Evolutionary conservation across 768 basidiomycete species (phyloP), one percentile per base, ranked within the genome.

Genomic region (Paxillus ammoniavirescens): DNA sequence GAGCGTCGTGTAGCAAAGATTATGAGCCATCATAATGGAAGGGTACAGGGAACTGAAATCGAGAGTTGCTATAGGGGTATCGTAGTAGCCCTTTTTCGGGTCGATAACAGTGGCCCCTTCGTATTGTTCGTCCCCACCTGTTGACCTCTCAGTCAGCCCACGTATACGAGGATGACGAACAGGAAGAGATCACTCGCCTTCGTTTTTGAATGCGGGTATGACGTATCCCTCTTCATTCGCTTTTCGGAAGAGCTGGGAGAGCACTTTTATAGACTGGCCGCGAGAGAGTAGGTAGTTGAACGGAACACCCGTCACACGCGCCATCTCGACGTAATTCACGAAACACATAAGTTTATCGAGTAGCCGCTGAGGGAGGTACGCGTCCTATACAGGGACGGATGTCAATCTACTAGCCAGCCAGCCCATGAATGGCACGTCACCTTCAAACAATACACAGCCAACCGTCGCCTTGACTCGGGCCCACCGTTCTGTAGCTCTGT

Each of bases 1-100:
- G n/a, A 98, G 77, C 0, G 97, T 98, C 0, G 97, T 98, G 66
- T 98, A 99, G 69, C 97, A 99, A 1, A 99, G 75, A 66, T 99
- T 99, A 72, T 99, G 97, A 2, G 96, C 97, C 95, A 98, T 98
- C 97, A 99, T 99, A 73, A 99, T 98, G 0, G 97, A 98, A 4
- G 97, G 97, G 71, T 99, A 99, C 56, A 99, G 79, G 2, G 95
- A 98, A 54, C 93, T 94, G 74, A 99, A 99, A 80, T 99, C 97
- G 44, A 99, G 82, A 0, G 97, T 98, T 12, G 97, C 95, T 63
- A 99, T 98, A 2, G 97, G 97, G 0, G 86, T 82, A 65, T 97
- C 93, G 67, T 98, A 99, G 71, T 93, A 99, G 0, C 96, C 97
- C 65, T 87, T 93, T 69, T 82, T 86, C 4, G 97, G 97, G 65